Evolutionary conservation across 2,329 filamentous ascomycete species (phyloP).

Genomic region (Camptophora hylomeconis): DNA sequence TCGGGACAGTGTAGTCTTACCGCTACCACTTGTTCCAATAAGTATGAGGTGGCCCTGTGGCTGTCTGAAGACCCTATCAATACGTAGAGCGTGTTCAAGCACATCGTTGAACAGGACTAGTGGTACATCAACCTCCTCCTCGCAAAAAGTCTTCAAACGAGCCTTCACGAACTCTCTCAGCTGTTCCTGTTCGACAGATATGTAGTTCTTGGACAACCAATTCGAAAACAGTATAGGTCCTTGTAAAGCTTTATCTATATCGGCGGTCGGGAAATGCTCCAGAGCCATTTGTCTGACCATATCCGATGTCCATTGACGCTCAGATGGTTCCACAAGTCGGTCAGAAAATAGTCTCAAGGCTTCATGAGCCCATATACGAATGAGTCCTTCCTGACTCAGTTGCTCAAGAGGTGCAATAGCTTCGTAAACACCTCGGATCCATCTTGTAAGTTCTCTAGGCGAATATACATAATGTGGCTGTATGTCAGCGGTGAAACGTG

Average conservation of each 20-base stretch:
- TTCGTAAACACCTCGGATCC: constrained; percentile 95
- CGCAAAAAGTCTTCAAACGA: constrained; percentile 92
- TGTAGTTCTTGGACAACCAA: constrained; percentile 97
- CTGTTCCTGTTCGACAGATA: constrained; percentile 89
- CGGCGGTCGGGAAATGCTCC: constrained; percentile 89
- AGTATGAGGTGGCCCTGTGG: constrained; percentile 96
- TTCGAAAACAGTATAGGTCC: constrained; percentile 97
- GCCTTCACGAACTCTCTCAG: constrained; percentile 96
- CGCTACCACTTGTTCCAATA: constrained; percentile 95
- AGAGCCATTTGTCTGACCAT: constrained; percentile 74
- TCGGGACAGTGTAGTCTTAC: constrained; percentile 93
- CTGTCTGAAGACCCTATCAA: constrained; percentile 96
- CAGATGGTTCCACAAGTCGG: constrained; percentile 84
- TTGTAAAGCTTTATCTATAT: constrained; percentile 75
- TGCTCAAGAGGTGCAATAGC: constrained; percentile 85
- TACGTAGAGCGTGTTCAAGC: constrained; percentile 91
- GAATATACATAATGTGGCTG: constrained; percentile 99
- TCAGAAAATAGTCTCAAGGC: constrained; percentile 94
- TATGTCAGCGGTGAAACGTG: constrained; percentile 87
- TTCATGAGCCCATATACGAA: constrained; percentile 97
- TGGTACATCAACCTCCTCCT: constrained; percentile 97
- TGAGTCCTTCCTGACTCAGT: constrained; percentile 75
- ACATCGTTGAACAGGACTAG: constrained; percentile 99
- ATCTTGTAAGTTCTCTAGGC: constrained; percentile 92
- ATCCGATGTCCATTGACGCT: constrained; percentile 89